Evolutionary conservation across 2,329 filamentous ascomycete genomes (phyloP), one percentile per base, ranked within the genome.

Genomic region (Fusarium veterinarium): DNA sequence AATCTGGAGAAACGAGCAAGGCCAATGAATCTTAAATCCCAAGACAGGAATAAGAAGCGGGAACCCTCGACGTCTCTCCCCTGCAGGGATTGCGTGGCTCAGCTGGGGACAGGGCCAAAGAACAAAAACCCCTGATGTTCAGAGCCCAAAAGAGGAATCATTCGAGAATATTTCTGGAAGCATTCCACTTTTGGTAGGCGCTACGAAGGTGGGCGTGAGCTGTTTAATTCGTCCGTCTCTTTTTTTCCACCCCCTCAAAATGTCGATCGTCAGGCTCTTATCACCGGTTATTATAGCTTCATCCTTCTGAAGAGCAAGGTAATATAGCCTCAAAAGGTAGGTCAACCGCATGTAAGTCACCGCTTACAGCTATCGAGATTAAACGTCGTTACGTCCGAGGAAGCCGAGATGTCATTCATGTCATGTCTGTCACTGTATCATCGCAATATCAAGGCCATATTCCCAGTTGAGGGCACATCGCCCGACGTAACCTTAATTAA

Each of bases 91-190:
- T 71, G 67, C 45, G 60, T 67, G 57, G 44, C 16, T 16, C 38
- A n/a, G 23, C 23, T 40, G 33, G 49, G 46, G 57, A 40, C 51
- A 41, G n/a, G 23, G 45, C 14, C 10, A 17, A 17, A 20, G 37
- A 40, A 23, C 37, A 55, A 45, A 55, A 56, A 45, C 60, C 75
- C 74, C 68, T 67, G 62, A 35, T 49, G 19, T n/a, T 19, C 17
- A 23, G 41, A n/a, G 55, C 56, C 35, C 49, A 40, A 49, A 64
- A 68, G n/a, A 57, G 74, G 74, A 64, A 76, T 40, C 16, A 60
- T 76, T 76, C 75, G 46, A 67, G 75, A 76, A 76, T 55, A 52
- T 55, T 76, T 76, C 75, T 76, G 51, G 75, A 76, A 76, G 42
- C 46, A 60, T 69, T 46, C 73, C 61, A 35, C 44, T 31, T 33